phyloP scores from a whole-genome alignment of 345 rosid species.

The Limnanthes douglasii region DNA sequence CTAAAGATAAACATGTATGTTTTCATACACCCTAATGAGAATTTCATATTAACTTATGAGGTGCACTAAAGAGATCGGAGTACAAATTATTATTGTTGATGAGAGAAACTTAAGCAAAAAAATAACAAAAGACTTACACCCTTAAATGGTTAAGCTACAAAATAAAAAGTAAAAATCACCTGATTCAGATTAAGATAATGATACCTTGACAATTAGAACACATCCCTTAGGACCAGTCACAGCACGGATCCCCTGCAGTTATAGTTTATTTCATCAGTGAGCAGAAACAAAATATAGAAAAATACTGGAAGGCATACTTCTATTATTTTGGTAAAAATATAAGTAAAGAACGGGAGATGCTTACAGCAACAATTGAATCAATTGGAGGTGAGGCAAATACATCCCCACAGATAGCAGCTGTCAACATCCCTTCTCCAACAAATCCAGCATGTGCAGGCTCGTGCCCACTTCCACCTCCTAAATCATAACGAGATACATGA shows the following conservation, averaged over 20 bases:
- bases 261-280: slow-evolving; percentile 3
- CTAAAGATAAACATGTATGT: no score
- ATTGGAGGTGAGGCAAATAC: slow-evolving; percentile 88
- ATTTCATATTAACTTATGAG: no score
- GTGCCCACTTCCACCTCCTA: slow-evolving; percentile 99
- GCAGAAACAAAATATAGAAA: slow-evolving; percentile 1
- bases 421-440: slow-evolving; percentile 99
- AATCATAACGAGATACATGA: no score
- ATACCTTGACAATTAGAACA: slow-evolving; percentile 83
- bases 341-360: no score
- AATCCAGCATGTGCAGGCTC: slow-evolving; percentile 98
- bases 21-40: no score
- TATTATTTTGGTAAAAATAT: no score
- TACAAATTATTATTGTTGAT: no score
- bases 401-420: slow-evolving; percentile 95
- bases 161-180: not conserved
- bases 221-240: slow-evolving; percentile 97
- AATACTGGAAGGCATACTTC: not conserved
- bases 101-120: slow-evolving; percentile 2
- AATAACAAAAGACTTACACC: slow-evolving; percentile 7
- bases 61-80: no score
- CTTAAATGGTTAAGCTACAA: slow-evolving; percentile 5
- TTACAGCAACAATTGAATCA: slow-evolving; percentile 89
- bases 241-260: slow-evolving; percentile 82
- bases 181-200: slow-evolving; percentile 5